Conservation (phyloP, 495 filamentous ascomycete genomes). For the Penicillium dipodomyicola region DNA sequence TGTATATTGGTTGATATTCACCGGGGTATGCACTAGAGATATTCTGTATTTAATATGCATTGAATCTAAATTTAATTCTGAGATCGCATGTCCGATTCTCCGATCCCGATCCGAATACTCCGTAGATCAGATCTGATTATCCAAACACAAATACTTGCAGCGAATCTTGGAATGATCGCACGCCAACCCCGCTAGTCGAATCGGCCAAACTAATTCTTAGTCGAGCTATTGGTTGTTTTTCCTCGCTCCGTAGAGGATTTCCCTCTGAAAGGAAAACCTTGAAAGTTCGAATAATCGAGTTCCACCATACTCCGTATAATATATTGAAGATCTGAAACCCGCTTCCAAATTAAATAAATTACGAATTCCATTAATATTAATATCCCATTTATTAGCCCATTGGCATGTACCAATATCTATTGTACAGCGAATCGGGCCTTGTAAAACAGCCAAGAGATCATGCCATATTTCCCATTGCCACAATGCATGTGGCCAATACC, state of each 20-base stretch:
- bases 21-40: background rate
- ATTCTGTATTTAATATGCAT: background rate
- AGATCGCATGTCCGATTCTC: background rate
- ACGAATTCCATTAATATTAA: background rate
- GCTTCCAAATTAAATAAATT: no score
- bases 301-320: background rate
- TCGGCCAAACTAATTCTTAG: background rate
- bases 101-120: constrained; percentile 1
- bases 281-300: no score
- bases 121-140: constrained; percentile 9
- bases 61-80: background rate
- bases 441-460: background rate
- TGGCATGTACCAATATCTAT: background rate
- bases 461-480: background rate
- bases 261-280: no score
- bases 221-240: background rate
- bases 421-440: background rate
- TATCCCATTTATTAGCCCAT: background rate
- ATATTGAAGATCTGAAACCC: background rate
- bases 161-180: constrained; percentile 4
- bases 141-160: constrained; percentile 10
- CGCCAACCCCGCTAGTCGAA: constrained; percentile 3
- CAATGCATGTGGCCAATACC: background rate
- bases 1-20: background rate
- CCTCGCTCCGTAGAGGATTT: background rate